Conservation (phyloP, 805 yeast species). For the Zygotorulaspora sp. region DNA sequence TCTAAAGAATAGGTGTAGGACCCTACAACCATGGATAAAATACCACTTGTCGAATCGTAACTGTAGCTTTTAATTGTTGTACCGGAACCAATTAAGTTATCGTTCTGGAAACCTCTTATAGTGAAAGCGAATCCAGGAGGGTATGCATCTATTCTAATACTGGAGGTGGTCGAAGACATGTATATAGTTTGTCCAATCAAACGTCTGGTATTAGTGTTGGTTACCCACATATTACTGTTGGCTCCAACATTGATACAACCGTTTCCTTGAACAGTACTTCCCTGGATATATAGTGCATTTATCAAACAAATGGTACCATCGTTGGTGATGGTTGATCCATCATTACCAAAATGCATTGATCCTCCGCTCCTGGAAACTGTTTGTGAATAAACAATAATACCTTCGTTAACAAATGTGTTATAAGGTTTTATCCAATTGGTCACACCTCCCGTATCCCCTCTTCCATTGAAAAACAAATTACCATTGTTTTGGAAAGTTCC, state of each 20-base stretch:
- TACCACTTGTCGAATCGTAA: conserved; percentile 12
- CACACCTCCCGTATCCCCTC: conserved; percentile 3
- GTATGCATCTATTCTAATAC: conserved; percentile 12
- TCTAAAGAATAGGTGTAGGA: conserved; percentile 8
- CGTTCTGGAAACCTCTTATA: conserved; percentile 13
- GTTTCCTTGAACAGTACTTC: conserved; percentile 9
- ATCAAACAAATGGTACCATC: conserved; percentile 16
- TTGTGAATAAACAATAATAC: conserved; percentile 13
- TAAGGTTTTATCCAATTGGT: conserved; percentile 7
- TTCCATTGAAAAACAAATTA: conserved; percentile 13
- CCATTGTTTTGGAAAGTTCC: conserved; percentile 11
- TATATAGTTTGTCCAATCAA: conserved; percentile 12
- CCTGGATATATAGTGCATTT: conserved; percentile 6
- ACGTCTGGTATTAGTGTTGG: conserved; percentile 2
- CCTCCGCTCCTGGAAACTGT: conserved; percentile 6
- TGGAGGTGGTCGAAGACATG: conserved; percentile 10
- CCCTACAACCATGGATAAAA: conserved; percentile 8
- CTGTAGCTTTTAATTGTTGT: conserved; percentile 6
- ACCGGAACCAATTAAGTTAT: conserved; percentile 10
- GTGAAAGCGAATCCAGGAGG: conserved; percentile 7
- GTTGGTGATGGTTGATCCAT: conserved; percentile 8
- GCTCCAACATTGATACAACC: conserved; percentile 18
- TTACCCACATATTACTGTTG: conserved; percentile 7
- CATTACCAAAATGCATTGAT: conserved; percentile 5
- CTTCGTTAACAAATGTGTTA: conserved; percentile 8